Conservation (phyloP, 805 yeast genomes). For the Saturnispora hagleri region DNA sequence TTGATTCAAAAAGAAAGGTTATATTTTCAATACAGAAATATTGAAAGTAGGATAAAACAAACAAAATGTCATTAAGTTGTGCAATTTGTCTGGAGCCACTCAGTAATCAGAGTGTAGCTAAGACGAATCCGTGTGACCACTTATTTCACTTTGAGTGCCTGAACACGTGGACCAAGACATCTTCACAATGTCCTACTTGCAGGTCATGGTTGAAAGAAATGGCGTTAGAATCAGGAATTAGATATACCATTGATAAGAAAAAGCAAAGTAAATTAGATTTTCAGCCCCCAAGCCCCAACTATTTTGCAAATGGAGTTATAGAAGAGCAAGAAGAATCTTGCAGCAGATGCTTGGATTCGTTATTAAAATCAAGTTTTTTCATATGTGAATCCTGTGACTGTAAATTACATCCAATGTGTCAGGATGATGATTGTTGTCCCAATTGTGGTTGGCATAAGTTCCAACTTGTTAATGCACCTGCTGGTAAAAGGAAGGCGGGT, state of each 20-base stretch:
- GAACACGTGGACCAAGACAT: constrained; percentile 27
- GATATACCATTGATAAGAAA: neutral
- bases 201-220: constrained; percentile 7
- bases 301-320: constrained; percentile 1
- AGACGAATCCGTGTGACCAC: constrained; percentile 28
- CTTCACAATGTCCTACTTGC: constrained; percentile 27
- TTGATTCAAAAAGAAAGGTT: too few relatives aligned
- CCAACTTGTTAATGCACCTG: constrained; percentile 8
- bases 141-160: constrained; percentile 29
- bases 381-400: constrained; percentile 27
- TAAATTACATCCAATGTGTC: constrained; percentile 26
- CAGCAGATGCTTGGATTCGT: constrained; percentile 14
- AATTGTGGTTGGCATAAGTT: constrained; percentile 26
- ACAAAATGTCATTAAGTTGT: constrained; percentile 14
- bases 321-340: constrained; percentile 1
- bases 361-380: constrained; percentile 19
- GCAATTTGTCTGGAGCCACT: constrained; percentile 27
- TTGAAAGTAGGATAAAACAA: neutral
- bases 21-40: too few relatives aligned
- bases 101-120: constrained; percentile 17
- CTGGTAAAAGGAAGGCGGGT: constrained; percentile 8
- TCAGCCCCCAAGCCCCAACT: constrained; percentile 6
- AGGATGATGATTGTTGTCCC: constrained; percentile 26
- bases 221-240: neutral
- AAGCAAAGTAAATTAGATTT: constrained; percentile 5